Conservation (phyloP, 345 rosid genomes). For the Isatis tinctoria region DNA sequence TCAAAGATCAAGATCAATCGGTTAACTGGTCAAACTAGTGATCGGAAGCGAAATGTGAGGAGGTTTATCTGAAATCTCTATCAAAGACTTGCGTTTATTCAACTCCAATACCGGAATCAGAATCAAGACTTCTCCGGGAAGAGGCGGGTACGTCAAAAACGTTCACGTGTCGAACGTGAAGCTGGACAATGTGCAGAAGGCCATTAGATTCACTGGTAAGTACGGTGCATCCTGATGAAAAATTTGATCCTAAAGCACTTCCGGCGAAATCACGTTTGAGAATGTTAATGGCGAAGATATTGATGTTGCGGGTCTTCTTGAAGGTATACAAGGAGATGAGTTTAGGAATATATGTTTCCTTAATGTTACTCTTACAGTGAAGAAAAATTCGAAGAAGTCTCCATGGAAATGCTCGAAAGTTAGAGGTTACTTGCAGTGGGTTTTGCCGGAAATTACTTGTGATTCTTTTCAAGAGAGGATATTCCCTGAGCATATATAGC, state of each 20-base stretch:
- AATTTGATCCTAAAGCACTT: slow-evolving; percentile 63
- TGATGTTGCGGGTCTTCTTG: slow-evolving; percentile 65
- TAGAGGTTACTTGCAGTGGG: slow-evolving; percentile 70
- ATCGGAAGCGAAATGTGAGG: slow-evolving; percentile 99
- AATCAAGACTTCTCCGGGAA: slow-evolving; percentile 85
- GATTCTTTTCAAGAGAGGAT: slow-evolving; percentile 52
- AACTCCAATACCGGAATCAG: slow-evolving; percentile 62
- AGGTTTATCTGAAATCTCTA: slow-evolving; percentile 78
- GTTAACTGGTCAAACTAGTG: slow-evolving; percentile 67
- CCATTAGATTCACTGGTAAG: slow-evolving; percentile 63
- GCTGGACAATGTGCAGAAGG: slow-evolving; percentile 52
- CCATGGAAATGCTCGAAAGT: slow-evolving; percentile 82
- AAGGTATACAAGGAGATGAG: slow-evolving; percentile 77
- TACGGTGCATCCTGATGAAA: slow-evolving; percentile 90
- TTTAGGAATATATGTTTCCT: slow-evolving; percentile 71
- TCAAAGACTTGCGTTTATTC: slow-evolving; percentile 54
- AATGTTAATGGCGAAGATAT: slow-evolving; percentile 66
- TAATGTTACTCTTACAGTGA: slow-evolving; percentile 48
- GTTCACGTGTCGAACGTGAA: slow-evolving; percentile 58
- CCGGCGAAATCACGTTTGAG: slow-evolving; percentile 62
- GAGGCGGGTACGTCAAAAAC: slow-evolving; percentile 92
- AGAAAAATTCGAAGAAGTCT: slow-evolving; percentile 30
- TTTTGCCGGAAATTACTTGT: slow-evolving; percentile 66
- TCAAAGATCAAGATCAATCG: slow-evolving; percentile 64
- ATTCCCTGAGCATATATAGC: slow-evolving; percentile 54